These are phyloP conservation scores for Barnettozyma salicaria DNA, from an alignment of 805 yeast species.

Conservation along the genomic window DNA sequence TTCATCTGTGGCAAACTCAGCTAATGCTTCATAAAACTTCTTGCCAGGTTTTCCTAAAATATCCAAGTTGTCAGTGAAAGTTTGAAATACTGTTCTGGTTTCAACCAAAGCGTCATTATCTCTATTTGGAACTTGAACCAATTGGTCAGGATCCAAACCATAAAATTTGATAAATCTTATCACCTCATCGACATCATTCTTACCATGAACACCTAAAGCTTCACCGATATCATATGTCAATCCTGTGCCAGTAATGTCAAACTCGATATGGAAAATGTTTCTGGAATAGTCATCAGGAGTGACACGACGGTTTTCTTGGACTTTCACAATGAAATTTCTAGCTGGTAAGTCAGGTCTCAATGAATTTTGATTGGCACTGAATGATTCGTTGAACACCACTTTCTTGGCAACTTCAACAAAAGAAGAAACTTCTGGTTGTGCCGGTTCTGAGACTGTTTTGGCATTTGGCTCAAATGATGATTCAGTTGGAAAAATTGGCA, in stretches of 20 bases:
- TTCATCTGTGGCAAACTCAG: conserved; percentile 64
- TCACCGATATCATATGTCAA: conserved; percentile 91
- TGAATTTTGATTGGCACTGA: conserved; percentile 37
- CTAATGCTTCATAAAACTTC: conserved; percentile 81
- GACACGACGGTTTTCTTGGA: conserved; percentile 84
- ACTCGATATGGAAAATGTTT: conserved; percentile 94
- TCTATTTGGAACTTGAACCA: conserved; percentile 66
- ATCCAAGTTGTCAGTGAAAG: conserved; percentile 75
- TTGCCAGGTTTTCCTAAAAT: conserved; percentile 94
- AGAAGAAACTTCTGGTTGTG: conserved; percentile 37
- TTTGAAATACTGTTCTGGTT: conserved; percentile 77
- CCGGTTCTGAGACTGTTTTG: conserved; percentile 36
- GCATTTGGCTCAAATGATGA: conserved; percentile 62
- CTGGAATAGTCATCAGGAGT: conserved; percentile 88
- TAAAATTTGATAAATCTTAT: conserved; percentile 63
- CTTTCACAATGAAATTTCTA: conserved; percentile 79
- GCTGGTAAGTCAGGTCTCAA: conserved; percentile 90
- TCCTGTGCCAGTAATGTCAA: conserved; percentile 87
- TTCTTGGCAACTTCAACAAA: conserved; percentile 56
- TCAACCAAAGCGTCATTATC: conserved; percentile 55
- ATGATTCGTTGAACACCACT: conserved; percentile 80
- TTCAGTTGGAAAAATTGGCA: conserved; percentile 54
- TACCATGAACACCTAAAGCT: conserved; percentile 92
- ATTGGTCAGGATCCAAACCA: conserved; percentile 61
- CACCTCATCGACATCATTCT: conserved; percentile 64